phyloP scores from a whole-genome alignment of 2,329 filamentous ascomycete genomes.

The Fusarium equiseti region DNA sequence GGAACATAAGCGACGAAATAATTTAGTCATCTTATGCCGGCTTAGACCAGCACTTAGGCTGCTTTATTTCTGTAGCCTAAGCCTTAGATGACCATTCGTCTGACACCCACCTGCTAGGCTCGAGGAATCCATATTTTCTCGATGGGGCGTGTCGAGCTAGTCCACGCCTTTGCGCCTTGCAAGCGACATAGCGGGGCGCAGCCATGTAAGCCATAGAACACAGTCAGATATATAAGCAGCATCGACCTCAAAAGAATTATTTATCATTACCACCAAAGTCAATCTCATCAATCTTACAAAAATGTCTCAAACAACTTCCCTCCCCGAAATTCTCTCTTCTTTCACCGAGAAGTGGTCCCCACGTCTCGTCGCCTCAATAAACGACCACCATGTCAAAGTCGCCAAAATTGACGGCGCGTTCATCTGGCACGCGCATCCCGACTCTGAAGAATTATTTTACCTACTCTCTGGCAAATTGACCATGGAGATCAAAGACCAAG shows the following conservation, averaged over 20 bases:
- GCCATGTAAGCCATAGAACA: background rate
- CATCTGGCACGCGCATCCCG: conserved; percentile 56
- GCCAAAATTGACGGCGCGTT: conserved; percentile 56
- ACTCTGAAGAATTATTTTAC: conserved; percentile 58
- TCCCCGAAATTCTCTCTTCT: conserved; percentile 46
- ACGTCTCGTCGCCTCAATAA: conserved; percentile 50
- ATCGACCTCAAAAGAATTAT: background rate
- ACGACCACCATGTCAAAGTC: conserved; percentile 57
- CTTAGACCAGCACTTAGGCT: no score
- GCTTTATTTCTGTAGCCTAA: no score
- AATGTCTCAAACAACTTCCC: conserved; percentile 39
- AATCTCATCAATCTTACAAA: background rate
- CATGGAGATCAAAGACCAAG: conserved; percentile 50
- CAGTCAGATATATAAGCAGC: background rate
- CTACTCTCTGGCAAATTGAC: conserved; percentile 52
- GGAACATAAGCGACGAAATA: no score
- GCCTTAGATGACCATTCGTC: no score
- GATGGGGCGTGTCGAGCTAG: background rate
- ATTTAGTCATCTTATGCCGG: no score
- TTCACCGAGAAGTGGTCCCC: conserved; percentile 50
- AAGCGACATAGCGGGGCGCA: conserved; percentile 13
- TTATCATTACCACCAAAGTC: no score
- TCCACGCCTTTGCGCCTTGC: conserved; percentile 26
- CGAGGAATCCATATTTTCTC: no score
- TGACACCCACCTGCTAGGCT: no score